These are phyloP conservation scores for Penicillium sclerotigenum DNA, from an alignment of 2,329 filamentous ascomycete genomes.

Conservation along the genomic window DNA sequence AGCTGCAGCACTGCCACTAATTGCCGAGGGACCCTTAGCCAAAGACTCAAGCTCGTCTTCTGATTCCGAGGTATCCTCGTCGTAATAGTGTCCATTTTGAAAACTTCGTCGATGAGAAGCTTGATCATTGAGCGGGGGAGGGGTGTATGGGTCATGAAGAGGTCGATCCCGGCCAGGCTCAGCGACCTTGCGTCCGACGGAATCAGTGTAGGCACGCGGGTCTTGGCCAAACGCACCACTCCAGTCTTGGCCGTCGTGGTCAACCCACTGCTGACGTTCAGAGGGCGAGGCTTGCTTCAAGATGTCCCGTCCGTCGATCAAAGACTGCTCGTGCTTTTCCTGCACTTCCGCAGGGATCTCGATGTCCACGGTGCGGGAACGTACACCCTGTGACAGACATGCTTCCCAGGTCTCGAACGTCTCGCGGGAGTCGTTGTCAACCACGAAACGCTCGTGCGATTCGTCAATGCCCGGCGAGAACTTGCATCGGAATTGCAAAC, in stretches of 20 bases:
- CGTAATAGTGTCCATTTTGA: slow-evolving; percentile 13
- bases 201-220: slow-evolving; percentile 59
- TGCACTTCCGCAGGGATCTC: slow-evolving; percentile 71
- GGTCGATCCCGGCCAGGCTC: slow-evolving; percentile 55
- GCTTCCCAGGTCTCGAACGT: slow-evolving; percentile 95
- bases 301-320: slow-evolving; percentile 76
- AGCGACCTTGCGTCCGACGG: slow-evolving; percentile 52
- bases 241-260: slow-evolving; percentile 80
- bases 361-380: slow-evolving; percentile 64
- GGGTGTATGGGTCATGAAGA: slow-evolving; percentile 51
- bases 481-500: slow-evolving; percentile 71
- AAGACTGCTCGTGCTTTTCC: slow-evolving; percentile 74
- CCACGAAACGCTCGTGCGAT: slow-evolving; percentile 77
- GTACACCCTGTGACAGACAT: slow-evolving; percentile 81
- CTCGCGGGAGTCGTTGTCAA: slow-evolving; percentile 84
- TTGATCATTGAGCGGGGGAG: slow-evolving; percentile 37
- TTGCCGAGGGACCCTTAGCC: slow-evolving; percentile 13
- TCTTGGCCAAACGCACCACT: slow-evolving; percentile 79
- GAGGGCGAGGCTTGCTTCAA: slow-evolving; percentile 65
- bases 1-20: slow-evolving; percentile 12
- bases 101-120: neutral
- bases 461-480: slow-evolving; percentile 91
- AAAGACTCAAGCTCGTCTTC: slow-evolving; percentile 1
- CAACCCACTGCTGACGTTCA: slow-evolving; percentile 72
- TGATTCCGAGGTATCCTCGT: slow-evolving; percentile 15